Percentiles rank a stretch among this genome's conserved stretches.
phyloP scores from a whole-genome alignment of 495 filamentous ascomycete species.

The Aspergillus carlsbadensis region DNA sequence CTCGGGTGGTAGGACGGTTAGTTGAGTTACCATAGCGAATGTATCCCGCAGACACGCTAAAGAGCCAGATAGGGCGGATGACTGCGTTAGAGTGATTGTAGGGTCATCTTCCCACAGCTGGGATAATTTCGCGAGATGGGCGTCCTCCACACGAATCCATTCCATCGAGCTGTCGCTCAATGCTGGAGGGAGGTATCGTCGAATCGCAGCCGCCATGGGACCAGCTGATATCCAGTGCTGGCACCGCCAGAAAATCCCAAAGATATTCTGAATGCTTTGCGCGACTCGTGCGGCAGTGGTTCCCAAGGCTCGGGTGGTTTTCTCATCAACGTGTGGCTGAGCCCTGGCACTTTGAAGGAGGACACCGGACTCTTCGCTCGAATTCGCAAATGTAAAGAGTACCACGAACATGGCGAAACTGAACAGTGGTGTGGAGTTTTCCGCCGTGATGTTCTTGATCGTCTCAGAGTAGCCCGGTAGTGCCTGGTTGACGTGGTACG shows the following conservation, averaged over 20 bases:
- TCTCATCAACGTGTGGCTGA: background rate
- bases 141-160: constrained; percentile 3
- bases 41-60: background rate
- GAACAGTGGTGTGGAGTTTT: constrained; percentile 2
- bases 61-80: background rate
- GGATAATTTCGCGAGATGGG: background rate
- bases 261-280: constrained; percentile 1
- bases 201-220: background rate
- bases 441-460: background rate
- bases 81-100: background rate
- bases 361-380: background rate
- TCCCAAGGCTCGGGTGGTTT: background rate
- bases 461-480: background rate
- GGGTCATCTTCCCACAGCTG: background rate
- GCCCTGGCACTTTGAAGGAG: background rate
- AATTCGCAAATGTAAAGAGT: background rate
- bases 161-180: background rate
- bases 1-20: background rate
- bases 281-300: background rate
- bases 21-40: constrained; percentile 11
- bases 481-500: constrained; percentile 7
- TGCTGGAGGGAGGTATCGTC: background rate
- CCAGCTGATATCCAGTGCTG: constrained; percentile 6
- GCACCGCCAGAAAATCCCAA: constrained; percentile 9
- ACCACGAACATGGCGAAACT: constrained; percentile 3